Base-by-base conservation (phyloP, 2,329 filamentous ascomycete genomes). In the Monilinia aucupariae region DNA sequence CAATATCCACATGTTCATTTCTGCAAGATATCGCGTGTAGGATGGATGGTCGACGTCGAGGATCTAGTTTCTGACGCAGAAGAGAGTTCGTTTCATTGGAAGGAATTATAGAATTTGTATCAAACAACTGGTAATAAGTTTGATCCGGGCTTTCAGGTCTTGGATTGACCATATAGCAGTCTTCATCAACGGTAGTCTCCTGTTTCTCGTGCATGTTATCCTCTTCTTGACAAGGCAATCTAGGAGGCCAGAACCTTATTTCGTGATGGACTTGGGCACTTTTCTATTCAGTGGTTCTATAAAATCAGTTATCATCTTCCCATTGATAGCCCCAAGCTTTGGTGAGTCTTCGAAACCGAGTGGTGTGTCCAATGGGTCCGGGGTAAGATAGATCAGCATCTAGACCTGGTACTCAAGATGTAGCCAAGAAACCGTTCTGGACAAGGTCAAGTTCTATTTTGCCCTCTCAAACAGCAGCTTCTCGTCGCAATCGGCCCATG, bases 71-170 rank as follows among this genome's bases (percentile, higher is more conserved):
- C 51, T 54, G 27, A 3, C 49, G 30, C 20, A 54, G 41, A 48
- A 54, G 32, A 45, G 30, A 47, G 39, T 32, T 34, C 39, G 39
- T 54, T 27, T 45, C 41, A 43, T 61, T 61, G 9, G 49, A 61
- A 17, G 50, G 50, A n/a, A 61, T 61, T 50, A 61, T 34, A 15
- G 59, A 54, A 37, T 61, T 61, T 15, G 59, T 50, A 30, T 48
- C 59, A n/a, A 54, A 61, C 20, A 61, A 50, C 15, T 61, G 49
- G 9, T 61, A 61, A 37, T 61, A 61, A 30, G 59, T 50, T 34
- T 54, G 41, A 48, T 61, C 41, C n/a, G 59, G 59, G n/a, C 59
- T 61, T 22, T 61, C 50, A 5, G 59, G 39, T 54, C 49, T 37
- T 0, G 15, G 27, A 1, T 54, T 50, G n/a, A 34, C 32, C 48